Conservation (phyloP, 23 red algal genomes). For the Cyanidioschyzon merolae region DNA sequence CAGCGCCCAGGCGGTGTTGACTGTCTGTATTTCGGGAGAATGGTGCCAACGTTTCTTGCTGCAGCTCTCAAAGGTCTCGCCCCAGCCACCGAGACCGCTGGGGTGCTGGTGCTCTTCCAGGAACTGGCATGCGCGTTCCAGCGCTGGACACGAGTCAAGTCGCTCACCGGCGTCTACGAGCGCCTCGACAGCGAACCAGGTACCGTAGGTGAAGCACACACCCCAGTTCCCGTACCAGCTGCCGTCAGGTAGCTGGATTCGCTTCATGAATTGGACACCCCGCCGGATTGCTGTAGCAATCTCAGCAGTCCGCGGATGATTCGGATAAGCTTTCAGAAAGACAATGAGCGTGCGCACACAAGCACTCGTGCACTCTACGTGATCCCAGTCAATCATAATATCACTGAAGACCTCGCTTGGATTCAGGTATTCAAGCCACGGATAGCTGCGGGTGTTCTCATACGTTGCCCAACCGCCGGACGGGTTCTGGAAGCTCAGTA, state of each 20-base stretch:
- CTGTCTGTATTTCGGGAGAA: constrained; percentile 50
- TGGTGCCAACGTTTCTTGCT: constrained; percentile 38
- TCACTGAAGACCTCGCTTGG: constrained; percentile 98
- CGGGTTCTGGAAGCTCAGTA: constrained; percentile 76
- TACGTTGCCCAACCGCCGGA: constrained; percentile 95
- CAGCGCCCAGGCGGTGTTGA: constrained; percentile 90
- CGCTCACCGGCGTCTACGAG: constrained; percentile 53
- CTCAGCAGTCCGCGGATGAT: constrained; percentile 30
- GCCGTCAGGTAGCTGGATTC: constrained; percentile 69
- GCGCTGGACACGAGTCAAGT: constrained; percentile 41
- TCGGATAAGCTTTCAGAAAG: constrained; percentile 45
- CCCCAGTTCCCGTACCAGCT: constrained; percentile 98
- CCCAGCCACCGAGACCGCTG: constrained; percentile 63
- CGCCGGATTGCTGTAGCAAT: constrained; percentile 41
- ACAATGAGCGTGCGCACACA: constrained; percentile 59
- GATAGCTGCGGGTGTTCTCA: constrained; percentile 58
- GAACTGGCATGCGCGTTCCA: constrained; percentile 72
- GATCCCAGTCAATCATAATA: constrained; percentile 98
- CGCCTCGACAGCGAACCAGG: constrained; percentile 91
- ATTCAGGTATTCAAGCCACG: constrained; percentile 92
- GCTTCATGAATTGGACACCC: constrained; percentile 50
- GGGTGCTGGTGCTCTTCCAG: constrained; percentile 51
- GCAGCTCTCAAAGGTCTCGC: constrained; percentile 81
- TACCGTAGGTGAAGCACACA: constrained; percentile 92
- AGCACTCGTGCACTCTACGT: constrained; percentile 88